These are phyloP conservation scores for Syzygium oleosum DNA, from an alignment of 345 rosid genomes.

Conservation along the genomic window DNA sequence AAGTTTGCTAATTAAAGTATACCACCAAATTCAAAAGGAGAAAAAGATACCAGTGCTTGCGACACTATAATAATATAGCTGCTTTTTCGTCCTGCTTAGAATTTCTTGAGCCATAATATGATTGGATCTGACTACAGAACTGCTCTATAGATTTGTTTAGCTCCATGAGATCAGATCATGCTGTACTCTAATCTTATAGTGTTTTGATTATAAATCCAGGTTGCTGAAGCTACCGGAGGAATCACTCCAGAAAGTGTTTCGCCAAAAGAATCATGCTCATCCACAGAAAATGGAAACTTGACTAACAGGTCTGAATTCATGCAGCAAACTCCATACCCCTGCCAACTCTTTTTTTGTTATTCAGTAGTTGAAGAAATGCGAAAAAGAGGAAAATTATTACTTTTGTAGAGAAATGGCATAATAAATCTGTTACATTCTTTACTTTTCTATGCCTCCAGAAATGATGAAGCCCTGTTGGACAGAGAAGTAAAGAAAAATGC, in stretches of 20 bases:
- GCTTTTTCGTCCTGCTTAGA: neutral
- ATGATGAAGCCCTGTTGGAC: neutral
- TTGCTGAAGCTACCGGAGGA: conserved; percentile 3
- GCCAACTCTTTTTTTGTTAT: neutral
- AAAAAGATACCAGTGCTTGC: neutral
- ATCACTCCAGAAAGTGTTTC: neutral
- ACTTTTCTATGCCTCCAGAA: conserved; percentile 6
- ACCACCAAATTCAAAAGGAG: neutral
- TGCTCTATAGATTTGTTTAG: neutral
- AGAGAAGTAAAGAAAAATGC: conserved; percentile 6
- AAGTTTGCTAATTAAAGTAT: neutral
- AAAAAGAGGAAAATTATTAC: neutral
- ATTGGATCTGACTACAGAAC: neutral
- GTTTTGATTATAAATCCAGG: conserved; percentile 15
- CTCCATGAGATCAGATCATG: neutral
- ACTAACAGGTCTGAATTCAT: conserved; percentile 27
- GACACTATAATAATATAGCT: neutral
- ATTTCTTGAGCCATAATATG: neutral
- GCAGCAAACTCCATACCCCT: neutral
- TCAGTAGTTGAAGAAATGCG: neutral
- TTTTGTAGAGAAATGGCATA: neutral
- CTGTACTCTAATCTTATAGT: neutral
- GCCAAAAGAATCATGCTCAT: neutral
- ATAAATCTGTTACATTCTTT: neutral
- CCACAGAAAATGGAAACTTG: conserved; percentile 8